Conservation (phyloP, 441 rosid species). For the Populus hybrid region DNA sequence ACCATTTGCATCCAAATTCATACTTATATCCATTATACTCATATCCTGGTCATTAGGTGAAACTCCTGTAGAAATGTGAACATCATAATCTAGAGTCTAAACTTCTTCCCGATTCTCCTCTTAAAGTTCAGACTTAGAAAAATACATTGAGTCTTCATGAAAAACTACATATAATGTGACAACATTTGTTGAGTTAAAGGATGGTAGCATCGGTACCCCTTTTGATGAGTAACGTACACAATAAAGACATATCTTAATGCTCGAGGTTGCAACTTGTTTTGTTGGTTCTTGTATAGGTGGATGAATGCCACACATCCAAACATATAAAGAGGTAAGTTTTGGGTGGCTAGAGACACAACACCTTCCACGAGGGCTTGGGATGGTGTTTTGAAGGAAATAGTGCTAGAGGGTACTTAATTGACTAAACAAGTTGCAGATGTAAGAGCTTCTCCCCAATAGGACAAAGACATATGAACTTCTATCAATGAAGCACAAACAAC, state of each 20-base stretch:
- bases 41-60: too few relatives aligned
- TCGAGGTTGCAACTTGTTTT: background rate
- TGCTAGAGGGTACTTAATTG: background rate
- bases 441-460: background rate
- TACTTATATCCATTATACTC: too few relatives aligned
- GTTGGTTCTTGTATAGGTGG: background rate
- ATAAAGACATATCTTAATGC: background rate
- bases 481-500: background rate
- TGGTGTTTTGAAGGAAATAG: background rate
- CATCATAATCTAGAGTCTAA: too few relatives aligned
- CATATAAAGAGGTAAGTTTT: background rate
- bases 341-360: background rate
- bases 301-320: constrained; percentile 3
- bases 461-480: background rate
- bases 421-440: background rate
- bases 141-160: constrained; percentile 6
- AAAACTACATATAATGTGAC: background rate
- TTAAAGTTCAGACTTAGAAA: background rate
- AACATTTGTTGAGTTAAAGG: background rate
- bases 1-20: background rate
- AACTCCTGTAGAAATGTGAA: too few relatives aligned
- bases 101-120: too few relatives aligned
- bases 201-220: background rate
- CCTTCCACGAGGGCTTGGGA: background rate
- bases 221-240: background rate